Evolutionary conservation across 345 rosid species (phyloP).

Genomic region (Crucihimalaya himalaica): DNA sequence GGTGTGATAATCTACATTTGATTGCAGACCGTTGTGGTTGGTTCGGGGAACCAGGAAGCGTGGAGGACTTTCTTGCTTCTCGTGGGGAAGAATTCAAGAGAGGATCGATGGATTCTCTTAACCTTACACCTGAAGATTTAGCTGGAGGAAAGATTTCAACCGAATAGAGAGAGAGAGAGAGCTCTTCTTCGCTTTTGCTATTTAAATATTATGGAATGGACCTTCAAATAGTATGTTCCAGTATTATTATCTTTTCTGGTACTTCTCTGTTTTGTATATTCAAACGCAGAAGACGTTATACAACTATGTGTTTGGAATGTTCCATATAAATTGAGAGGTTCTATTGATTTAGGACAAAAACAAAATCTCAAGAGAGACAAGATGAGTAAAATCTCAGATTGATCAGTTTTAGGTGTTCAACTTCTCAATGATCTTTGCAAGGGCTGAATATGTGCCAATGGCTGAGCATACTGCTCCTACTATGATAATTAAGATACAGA

Average conservation of each 20-base stretch:
- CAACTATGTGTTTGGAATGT: background rate
- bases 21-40: conserved; percentile 83
- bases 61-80: conserved; percentile 81
- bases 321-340: background rate
- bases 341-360: background rate
- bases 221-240: background rate
- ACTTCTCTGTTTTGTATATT: background rate
- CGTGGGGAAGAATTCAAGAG: conserved; percentile 81
- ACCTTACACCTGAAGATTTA: conserved; percentile 79
- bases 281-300: background rate
- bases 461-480: conserved; percentile 67
- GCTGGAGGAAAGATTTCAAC: conserved; percentile 57
- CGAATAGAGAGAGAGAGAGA: conserved; percentile 28
- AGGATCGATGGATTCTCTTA: conserved; percentile 72
- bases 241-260: background rate
- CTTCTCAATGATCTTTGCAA: conserved; percentile 60
- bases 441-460: conserved; percentile 72
- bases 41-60: conserved; percentile 86
- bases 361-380: background rate
- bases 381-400: background rate
- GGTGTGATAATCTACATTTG: conserved; percentile 85
- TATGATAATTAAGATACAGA: conserved; percentile 60
- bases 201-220: background rate
- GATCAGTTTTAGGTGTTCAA: conserved; percentile 43
- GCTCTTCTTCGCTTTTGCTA: conserved; percentile 12